These are phyloP conservation scores for Brassica juncea DNA, from an alignment of 345 rosid species.

Conservation along the genomic window DNA sequence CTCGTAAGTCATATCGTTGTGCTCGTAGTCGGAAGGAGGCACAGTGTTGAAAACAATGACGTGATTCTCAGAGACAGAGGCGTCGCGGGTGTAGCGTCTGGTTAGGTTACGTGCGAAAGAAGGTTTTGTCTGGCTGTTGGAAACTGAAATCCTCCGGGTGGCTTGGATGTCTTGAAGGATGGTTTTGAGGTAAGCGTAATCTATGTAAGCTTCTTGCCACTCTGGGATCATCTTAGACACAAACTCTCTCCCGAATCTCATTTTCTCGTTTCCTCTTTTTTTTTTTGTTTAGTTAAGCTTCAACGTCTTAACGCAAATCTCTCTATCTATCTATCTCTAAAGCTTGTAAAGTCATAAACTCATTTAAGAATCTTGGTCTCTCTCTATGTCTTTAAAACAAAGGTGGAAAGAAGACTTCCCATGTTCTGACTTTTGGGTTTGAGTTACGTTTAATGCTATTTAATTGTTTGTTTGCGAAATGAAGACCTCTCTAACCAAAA, in stretches of 20 bases:
- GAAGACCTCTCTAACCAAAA: not conserved
- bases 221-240: constrained; percentile 68
- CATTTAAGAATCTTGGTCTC: constrained; percentile 14
- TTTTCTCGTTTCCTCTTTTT: constrained; percentile 28
- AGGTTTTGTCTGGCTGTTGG: constrained; percentile 29
- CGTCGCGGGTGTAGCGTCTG: constrained; percentile 15
- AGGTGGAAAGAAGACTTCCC: not conserved
- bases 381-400: not conserved
- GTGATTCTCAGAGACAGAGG: not conserved
- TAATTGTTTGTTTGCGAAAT: not conserved
- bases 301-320: not conserved
- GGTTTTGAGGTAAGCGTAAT: constrained; percentile 58
- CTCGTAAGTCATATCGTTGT: constrained; percentile 22
- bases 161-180: constrained; percentile 49
- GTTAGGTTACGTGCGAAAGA: constrained; percentile 45
- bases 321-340: not conserved
- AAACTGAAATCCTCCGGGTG: constrained; percentile 33
- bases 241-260: constrained; percentile 85
- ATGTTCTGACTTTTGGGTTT: constrained; percentile 17
- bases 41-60: constrained; percentile 41
- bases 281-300: not conserved
- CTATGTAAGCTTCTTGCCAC: constrained; percentile 82
- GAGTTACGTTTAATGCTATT: constrained; percentile 11
- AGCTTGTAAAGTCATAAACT: constrained; percentile 2
- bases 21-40: not conserved